Evolutionary conservation across 2,329 filamentous ascomycete species (phyloP).

Genomic region (Metarhizium rileyi): DNA sequence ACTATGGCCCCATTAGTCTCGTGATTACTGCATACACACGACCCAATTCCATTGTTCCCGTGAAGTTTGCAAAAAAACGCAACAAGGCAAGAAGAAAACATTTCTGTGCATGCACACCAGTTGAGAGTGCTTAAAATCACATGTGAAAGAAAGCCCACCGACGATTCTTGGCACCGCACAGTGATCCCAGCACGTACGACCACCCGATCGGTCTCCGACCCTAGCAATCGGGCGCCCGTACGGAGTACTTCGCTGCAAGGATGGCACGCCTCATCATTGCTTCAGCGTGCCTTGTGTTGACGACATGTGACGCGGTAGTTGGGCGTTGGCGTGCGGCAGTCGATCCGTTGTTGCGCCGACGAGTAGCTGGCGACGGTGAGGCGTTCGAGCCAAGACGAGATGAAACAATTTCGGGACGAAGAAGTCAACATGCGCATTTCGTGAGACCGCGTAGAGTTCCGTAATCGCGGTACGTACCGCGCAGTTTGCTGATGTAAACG

Average conservation of each 20-base stretch:
- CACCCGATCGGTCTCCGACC: not conserved
- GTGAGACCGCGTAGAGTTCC: not conserved
- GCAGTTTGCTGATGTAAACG: slow-evolving; percentile 18
- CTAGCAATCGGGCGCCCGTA: not conserved
- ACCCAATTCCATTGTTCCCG: not conserved
- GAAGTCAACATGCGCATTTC: too few relatives aligned
- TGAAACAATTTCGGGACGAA: too few relatives aligned
- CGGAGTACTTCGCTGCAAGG: not conserved
- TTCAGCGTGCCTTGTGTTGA: not conserved
- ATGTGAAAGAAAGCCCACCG: not conserved
- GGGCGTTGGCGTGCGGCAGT: not conserved
- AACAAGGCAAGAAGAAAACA: not conserved
- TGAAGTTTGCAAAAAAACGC: not conserved
- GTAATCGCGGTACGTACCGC: not conserved
- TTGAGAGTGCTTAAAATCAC: not conserved
- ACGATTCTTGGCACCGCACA: not conserved
- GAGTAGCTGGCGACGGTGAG: too few relatives aligned
- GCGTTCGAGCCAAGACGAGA: too few relatives aligned
- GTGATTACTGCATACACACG: not conserved
- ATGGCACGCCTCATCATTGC: not conserved
- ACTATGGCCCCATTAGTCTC: not conserved
- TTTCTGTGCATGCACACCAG: not conserved
- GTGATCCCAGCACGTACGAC: too few relatives aligned
- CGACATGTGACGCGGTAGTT: not conserved
- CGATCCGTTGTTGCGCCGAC: too few relatives aligned